Conservation (phyloP, 352 stramenopile genomes). For the Phytophthora brassicae region DNA sequence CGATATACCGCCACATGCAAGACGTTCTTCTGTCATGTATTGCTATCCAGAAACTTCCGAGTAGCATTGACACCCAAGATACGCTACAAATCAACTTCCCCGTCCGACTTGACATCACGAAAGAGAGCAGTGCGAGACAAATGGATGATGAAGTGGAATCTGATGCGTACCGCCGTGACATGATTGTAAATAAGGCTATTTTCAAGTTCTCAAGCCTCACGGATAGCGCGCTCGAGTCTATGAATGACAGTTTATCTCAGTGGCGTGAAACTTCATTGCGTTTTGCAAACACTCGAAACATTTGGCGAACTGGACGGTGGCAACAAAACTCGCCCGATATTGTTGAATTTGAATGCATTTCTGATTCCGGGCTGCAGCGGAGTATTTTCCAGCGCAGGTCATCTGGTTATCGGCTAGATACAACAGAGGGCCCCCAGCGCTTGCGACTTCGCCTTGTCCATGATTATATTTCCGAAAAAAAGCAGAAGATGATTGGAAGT, state of each 20-base stretch:
- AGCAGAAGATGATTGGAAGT: background rate
- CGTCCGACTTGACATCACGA: constrained; percentile 28
- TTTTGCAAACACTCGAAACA: constrained; percentile 40
- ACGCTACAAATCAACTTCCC: constrained; percentile 38
- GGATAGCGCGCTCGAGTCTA: constrained; percentile 40
- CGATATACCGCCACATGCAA: constrained; percentile 55
- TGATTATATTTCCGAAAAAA: constrained; percentile 27
- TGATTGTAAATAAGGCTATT: constrained; percentile 38
- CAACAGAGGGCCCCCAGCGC: constrained; percentile 51
- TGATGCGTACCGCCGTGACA: constrained; percentile 17
- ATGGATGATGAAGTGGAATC: constrained; percentile 12
- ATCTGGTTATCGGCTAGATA: constrained; percentile 45
- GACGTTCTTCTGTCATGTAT: constrained; percentile 59
- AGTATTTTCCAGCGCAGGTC: constrained; percentile 52
- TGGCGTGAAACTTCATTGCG: constrained; percentile 42
- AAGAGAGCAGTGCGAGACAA: background rate
- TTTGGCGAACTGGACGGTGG: constrained; percentile 50
- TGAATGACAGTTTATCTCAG: constrained; percentile 36
- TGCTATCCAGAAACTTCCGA: constrained; percentile 28
- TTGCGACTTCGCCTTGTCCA: constrained; percentile 51
- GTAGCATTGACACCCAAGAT: constrained; percentile 20
- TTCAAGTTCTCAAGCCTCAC: constrained; percentile 42
- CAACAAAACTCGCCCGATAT: constrained; percentile 1
- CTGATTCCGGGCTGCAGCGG: constrained; percentile 10
- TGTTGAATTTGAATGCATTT: background rate